Conservation (phyloP, 1,284 basidiomycete species). For the Heterobasidion annosum region DNA sequence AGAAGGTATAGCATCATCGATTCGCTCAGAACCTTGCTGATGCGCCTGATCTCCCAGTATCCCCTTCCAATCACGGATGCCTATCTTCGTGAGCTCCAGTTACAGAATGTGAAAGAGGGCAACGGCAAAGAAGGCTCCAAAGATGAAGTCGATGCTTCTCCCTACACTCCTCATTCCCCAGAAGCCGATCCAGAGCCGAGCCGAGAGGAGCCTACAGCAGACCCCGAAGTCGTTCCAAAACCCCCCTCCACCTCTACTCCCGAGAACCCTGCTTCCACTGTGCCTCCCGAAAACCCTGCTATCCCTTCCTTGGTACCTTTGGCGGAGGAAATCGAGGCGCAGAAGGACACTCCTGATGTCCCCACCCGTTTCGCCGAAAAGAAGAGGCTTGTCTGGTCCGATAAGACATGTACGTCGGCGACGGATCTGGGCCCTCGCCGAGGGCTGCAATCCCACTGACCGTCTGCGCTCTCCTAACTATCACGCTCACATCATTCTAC, state of each 20-base stretch:
- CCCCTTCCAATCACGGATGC: slow-evolving; percentile 54
- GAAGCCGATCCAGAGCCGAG: slow-evolving; percentile 1
- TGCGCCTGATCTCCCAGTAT: slow-evolving; percentile 35
- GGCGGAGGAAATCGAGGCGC: slow-evolving; percentile 16
- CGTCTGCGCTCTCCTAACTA: not conserved
- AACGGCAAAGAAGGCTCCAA: slow-evolving; percentile 7
- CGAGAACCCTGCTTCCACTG: not conserved
- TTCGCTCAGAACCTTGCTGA: not conserved
- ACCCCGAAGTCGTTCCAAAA: not conserved
- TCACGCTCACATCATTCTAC: not conserved
- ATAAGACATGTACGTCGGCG: slow-evolving; percentile 67
- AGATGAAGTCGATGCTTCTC: not conserved
- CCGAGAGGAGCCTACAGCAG: not conserved
- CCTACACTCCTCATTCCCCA: not conserved
- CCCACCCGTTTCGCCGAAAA: slow-evolving; percentile 76
- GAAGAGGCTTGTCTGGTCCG: slow-evolving; percentile 78
- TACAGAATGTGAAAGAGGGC: slow-evolving; percentile 24
- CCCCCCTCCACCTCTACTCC: not conserved
- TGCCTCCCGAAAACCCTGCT: not conserved
- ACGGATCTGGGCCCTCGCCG: not conserved
- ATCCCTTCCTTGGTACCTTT: slow-evolving; percentile 18
- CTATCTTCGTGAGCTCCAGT: slow-evolving; percentile 51
- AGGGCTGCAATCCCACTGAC: not conserved
- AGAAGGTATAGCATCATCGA: slow-evolving; percentile 40
- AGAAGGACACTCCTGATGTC: slow-evolving; percentile 55